Evolutionary conservation across 306 rosid species (phyloP).

Genomic region (Corylus americana): DNA sequence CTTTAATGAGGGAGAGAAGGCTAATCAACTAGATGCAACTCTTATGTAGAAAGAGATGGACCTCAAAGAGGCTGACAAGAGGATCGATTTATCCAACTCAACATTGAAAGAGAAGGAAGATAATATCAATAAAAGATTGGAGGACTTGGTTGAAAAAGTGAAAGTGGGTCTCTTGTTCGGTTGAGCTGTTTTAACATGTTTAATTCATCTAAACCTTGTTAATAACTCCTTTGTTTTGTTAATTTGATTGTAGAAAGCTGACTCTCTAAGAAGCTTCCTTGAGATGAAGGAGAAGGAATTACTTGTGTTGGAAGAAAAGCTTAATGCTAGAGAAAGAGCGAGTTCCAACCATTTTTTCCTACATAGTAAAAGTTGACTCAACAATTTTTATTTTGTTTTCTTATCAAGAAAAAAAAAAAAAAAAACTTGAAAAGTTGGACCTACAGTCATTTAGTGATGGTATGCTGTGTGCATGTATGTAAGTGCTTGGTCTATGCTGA

Average conservation of each 20-base stretch:
- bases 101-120: constrained; percentile 62
- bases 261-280: constrained; percentile 36
- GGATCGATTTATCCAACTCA: constrained; percentile 41
- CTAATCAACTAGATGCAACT: constrained; percentile 49
- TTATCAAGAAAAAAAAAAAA: neutral
- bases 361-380: constrained; percentile 7
- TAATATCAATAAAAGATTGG: constrained; percentile 48
- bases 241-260: constrained; percentile 57
- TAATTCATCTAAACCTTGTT: neutral
- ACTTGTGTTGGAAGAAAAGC: constrained; percentile 55
- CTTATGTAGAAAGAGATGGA: constrained; percentile 61
- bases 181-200: constrained; percentile 5
- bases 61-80: constrained; percentile 52
- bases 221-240: constrained; percentile 17
- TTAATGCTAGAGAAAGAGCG: constrained; percentile 72
- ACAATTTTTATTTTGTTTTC: neutral
- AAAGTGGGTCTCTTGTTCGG: constrained; percentile 45
- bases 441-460: neutral
- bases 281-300: constrained; percentile 65
- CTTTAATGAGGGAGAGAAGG: constrained; percentile 57
- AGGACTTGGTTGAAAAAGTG: constrained; percentile 54
- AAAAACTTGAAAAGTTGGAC: neutral
- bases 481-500: neutral
- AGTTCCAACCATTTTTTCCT: constrained; percentile 29
- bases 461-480: neutral